Base-by-base conservation (phyloP, 805 yeast genomes). In the Schwanniomyces occidentalis region DNA sequence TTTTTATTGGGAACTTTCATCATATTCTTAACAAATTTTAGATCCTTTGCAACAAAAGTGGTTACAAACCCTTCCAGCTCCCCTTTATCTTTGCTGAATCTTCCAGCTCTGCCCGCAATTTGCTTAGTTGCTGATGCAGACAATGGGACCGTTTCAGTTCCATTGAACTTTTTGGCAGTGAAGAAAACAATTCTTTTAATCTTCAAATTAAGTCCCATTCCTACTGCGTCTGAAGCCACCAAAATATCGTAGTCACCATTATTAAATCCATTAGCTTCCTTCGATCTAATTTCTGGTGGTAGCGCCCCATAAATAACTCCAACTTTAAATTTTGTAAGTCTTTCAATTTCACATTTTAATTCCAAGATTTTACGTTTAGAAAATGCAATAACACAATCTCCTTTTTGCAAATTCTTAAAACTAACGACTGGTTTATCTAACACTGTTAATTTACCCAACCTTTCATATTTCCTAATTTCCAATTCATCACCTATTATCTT, bases 211-310 rank as follows among this genome's bases (percentile, higher is more conserved):
- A 93, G 69, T 0, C 99, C 99, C 97, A 93, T 91, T 2, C 99
- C 99, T 42, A 93, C 80, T 0, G 99, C 99, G 64, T 93, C 98
- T 2, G 96, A 85, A 1, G 99, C 98, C 5, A 93, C 85, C 24
- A 93, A 66, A n/a, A 85, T 73, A 49, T 90, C 93, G 43, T 78
- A 83, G 22, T 75, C 73, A 2, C 95, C 91, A n/a, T 54, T 63
- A 53, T 93, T 93, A 58, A 93, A 93, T 30, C 75, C 68, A 18
- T 66, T 57, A 0, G 97, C 95, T 52, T 93, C 96, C 45, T 78
- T 78, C 3, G 88, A 78, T 46, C 99, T 75, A 0, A 91, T 87
- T 54, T 93, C 98, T 1, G 98, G 95, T 0, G 99, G 99, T 27
- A 93, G 66, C 0, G 95, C 90, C 15, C 99, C 99, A 54, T 93